These are phyloP conservation scores for Termitomyces titanicus DNA, from an alignment of 768 basidiomycete species.

Conservation along the genomic window DNA sequence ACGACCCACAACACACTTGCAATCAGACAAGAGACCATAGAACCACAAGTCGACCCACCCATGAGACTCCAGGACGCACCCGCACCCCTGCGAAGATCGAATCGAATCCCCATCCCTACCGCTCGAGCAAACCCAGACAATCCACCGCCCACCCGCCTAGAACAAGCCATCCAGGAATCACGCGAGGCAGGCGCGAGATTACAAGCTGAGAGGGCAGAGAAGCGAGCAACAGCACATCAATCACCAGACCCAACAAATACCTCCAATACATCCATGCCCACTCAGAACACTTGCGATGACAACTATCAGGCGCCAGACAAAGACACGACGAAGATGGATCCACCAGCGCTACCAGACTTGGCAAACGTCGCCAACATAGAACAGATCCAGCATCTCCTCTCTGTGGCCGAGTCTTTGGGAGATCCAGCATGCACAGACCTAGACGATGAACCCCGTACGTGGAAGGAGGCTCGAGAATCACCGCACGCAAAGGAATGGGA, in stretches of 20 bases:
- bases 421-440: conserved; percentile 1
- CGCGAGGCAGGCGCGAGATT: not conserved
- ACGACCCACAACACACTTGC: not conserved
- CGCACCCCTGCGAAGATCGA: not conserved
- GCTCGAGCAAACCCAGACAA: not conserved
- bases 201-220: not conserved
- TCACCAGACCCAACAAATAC: not conserved
- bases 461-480: too few relatives aligned
- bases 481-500: too few relatives aligned
- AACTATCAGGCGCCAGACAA: not conserved
- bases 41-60: not conserved
- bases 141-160: not conserved
- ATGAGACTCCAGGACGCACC: not conserved
- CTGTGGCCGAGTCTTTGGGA: too few relatives aligned
- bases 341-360: not conserved
- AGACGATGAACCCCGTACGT: conserved; percentile 8
- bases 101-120: not conserved
- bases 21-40: not conserved
- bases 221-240: not conserved
- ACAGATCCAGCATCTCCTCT: not conserved
- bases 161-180: conserved; percentile 2
- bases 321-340: not conserved
- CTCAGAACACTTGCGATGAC: too few relatives aligned
- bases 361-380: not conserved
- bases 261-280: too few relatives aligned